These are phyloP conservation scores for Kwoniella botswanensis DNA, from an alignment of 768 basidiomycete genomes.

Conservation along the genomic window DNA sequence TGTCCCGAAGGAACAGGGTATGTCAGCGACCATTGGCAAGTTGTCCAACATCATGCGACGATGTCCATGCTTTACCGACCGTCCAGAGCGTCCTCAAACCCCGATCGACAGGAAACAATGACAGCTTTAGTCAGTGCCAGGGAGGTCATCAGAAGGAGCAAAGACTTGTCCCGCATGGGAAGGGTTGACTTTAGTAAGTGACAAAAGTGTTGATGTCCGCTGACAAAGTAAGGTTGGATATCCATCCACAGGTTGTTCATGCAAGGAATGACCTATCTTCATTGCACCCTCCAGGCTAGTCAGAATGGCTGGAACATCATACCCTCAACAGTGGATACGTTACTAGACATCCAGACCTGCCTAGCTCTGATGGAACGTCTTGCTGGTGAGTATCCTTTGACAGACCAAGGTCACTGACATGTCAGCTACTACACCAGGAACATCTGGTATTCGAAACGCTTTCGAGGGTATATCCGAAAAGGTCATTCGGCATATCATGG, in stretches of 20 bases:
- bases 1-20: slow-evolving; percentile 8
- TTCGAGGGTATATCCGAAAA: slow-evolving; percentile 20
- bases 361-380: slow-evolving; percentile 28
- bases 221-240: slow-evolving; percentile 24
- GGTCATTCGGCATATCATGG: slow-evolving; percentile 13
- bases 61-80: slow-evolving; percentile 25
- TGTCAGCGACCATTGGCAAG: slow-evolving; percentile 19
- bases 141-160: slow-evolving; percentile 24
- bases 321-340: slow-evolving; percentile 29
- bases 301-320: slow-evolving; percentile 30
- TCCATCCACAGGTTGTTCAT: slow-evolving; percentile 33
- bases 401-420: not conserved
- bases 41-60: slow-evolving; percentile 19
- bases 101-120: slow-evolving; percentile 1
- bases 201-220: not conserved
- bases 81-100: slow-evolving; percentile 17
- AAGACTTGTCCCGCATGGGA: slow-evolving; percentile 25
- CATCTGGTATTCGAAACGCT: slow-evolving; percentile 21
- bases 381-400: slow-evolving; percentile 25
- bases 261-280: slow-evolving; percentile 37
- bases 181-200: slow-evolving; percentile 27
- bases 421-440: slow-evolving; percentile 23
- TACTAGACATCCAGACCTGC: slow-evolving; percentile 37
- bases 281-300: slow-evolving; percentile 27
- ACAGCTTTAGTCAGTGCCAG: slow-evolving; percentile 8